A percentile compares a stretch with the other conserved stretches of the same genome.
These are phyloP conservation scores for Euphrasia arctica DNA, from an alignment of 305 asterid genomes.

Conservation along the genomic window DNA sequence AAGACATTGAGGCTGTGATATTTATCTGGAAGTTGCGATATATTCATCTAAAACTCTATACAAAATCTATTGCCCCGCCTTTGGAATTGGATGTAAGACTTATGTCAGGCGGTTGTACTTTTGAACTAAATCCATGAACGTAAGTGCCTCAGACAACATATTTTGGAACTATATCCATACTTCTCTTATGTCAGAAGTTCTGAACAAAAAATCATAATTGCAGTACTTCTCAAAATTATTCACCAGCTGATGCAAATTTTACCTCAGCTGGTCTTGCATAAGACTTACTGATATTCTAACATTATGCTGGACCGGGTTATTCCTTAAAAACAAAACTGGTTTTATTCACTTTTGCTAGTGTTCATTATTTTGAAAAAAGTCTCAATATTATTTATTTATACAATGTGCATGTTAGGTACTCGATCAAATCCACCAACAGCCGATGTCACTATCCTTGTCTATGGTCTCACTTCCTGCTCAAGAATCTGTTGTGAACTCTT, in stretches of 20 bases:
- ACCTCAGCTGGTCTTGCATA: too few species aligned
- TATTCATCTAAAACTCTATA: neutral
- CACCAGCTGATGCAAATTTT: too few species aligned
- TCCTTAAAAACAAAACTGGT: neutral
- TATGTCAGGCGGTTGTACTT: too few species aligned
- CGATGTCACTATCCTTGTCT: slow-evolving; percentile 68
- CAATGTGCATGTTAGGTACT: slow-evolving; percentile 54
- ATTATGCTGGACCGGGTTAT: slow-evolving; percentile 2
- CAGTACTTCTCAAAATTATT: too few species aligned
- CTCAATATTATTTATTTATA: slow-evolving; percentile 5
- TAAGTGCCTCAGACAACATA: too few species aligned
- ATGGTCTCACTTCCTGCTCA: slow-evolving; percentile 83
- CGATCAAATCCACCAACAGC: slow-evolving; percentile 92
- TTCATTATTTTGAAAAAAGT: slow-evolving; percentile 6
- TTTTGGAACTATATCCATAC: too few species aligned
- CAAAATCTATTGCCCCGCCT: neutral
- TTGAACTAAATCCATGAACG: too few species aligned
- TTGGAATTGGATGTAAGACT: too few species aligned
- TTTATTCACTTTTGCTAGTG: slow-evolving; percentile 2
- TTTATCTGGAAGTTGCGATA: neutral
- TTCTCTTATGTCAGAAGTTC: too few species aligned
- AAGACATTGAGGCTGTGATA: neutral
- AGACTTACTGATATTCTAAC: too few species aligned
- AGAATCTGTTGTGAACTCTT: slow-evolving; percentile 81
- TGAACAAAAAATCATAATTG: too few species aligned